Base-by-base conservation (phyloP, 148 eudicot species). In the Dysphania ambrosioides region DNA sequence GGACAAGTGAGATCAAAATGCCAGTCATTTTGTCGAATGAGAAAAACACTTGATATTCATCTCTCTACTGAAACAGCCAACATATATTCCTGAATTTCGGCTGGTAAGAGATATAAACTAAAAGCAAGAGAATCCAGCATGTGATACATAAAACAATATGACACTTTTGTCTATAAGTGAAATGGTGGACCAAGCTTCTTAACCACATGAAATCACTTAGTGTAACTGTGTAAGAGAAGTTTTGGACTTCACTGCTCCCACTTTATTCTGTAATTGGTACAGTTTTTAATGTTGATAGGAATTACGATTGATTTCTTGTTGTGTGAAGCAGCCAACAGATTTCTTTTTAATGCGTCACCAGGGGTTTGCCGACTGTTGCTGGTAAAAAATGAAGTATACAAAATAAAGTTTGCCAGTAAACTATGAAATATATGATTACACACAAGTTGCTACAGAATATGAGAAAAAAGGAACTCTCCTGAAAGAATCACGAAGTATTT, bases 81-180 rank as follows among this genome's bases (percentile, higher is more conserved):
- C 8, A 31, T 49, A n/a, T 32, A 47, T 47, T 5, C 8, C 21
- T 34, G 62, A 6, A 29, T 32, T n/a, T n/a, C 55, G 36, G 66
- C 38, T 71, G 49, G 29, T 27, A 72, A 47, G 55, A 26, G 51
- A 68, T 6, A 31, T 60, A 77, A 44, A 71, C 19, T 61, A 31
- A 32, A 40, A 24, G 27, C 32, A 69, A 58, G 13, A 80, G 69
- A 70, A 80, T 75, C 76, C 56, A 65, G 67, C 83, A 80, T 80
- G 83, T 80, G 83, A 80, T 68, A 21, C 15, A 44, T 65, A 66
- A 72, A 76, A 75, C 72, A 32, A 76, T 72, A 66, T 70, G 68
- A 58, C 70, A 55, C 15, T 66, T 80, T 71, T 80, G 83, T 80
- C 79, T 32, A 66, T 72, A 31, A 56, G 69, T 57, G 66, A 61